Conservation (phyloP, 768 basidiomycete genomes). For the Panus rudis region DNA sequence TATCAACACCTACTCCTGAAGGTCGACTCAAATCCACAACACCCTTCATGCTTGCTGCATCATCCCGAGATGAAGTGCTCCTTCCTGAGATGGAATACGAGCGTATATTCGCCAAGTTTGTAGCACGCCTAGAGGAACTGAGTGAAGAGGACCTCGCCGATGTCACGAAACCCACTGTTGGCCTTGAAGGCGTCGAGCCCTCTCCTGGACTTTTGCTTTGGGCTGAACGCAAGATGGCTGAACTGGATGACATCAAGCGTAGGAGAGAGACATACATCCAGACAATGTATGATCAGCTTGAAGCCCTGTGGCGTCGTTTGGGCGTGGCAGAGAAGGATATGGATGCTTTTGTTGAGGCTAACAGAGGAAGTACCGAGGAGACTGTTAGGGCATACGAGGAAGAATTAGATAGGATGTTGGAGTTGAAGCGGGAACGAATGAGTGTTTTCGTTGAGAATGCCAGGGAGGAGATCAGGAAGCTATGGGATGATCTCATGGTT, state of each 20-base stretch:
- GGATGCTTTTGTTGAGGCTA: constrained; percentile 86
- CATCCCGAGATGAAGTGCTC: constrained; percentile 8
- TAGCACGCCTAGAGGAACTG: constrained; percentile 53
- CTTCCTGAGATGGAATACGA: constrained; percentile 45
- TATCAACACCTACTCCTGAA: constrained; percentile 32
- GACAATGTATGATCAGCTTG: constrained; percentile 88
- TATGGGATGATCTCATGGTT: constrained; percentile 86
- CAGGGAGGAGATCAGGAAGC: constrained; percentile 65
- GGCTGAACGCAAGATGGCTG: constrained; percentile 48
- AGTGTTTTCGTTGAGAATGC: constrained; percentile 77
- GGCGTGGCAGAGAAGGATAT: constrained; percentile 75
- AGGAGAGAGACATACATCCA: constrained; percentile 82
- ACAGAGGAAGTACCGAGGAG: constrained; percentile 76
- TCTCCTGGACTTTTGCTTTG: constrained; percentile 68
- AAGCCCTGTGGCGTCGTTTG: constrained; percentile 82
- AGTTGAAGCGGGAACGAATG: constrained; percentile 84
- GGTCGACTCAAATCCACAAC: constrained; percentile 16
- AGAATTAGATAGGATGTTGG: constrained; percentile 86
- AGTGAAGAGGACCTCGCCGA: constrained; percentile 40
- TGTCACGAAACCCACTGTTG: constrained; percentile 34
- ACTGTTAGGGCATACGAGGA: constrained; percentile 79
- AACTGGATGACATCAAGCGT: constrained; percentile 68
- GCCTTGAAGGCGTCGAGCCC: constrained; percentile 74
- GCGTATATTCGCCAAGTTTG: constrained; percentile 55
- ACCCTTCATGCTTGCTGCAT: constrained; percentile 33